Conservation (phyloP, 305 asterid species). For the Fraxinus nigra region DNA sequence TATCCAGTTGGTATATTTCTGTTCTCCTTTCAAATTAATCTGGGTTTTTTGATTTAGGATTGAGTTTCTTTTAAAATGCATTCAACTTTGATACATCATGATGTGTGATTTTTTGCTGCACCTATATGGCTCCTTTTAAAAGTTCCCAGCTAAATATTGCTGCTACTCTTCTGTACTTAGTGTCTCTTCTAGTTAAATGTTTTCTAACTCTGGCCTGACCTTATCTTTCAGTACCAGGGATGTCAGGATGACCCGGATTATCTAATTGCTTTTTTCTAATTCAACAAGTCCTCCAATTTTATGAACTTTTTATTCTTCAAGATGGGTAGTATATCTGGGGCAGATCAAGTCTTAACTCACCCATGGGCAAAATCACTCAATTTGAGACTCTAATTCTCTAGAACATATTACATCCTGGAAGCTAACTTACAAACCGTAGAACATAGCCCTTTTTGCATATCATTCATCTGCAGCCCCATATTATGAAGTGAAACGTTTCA, state of each 20-base stretch:
- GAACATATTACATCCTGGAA: neutral
- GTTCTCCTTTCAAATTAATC: slow-evolving; percentile 10
- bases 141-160: neutral
- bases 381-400: neutral
- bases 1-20: slow-evolving; percentile 65
- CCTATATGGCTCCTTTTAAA: slow-evolving; percentile 3
- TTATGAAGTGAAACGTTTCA: neutral
- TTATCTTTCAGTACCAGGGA: neutral
- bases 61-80: neutral
- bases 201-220: neutral
- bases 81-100: neutral
- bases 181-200: slow-evolving; percentile 1
- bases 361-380: neutral
- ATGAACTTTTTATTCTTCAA: neutral
- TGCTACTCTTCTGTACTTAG: slow-evolving; percentile 2
- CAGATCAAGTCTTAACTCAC: neutral
- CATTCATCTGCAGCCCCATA: no score
- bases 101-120: neutral
- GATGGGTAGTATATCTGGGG: neutral
- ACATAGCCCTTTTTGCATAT: neutral
- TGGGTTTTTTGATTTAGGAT: neutral
- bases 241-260: neutral
- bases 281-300: neutral
- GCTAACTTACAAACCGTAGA: neutral
- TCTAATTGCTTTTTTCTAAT: neutral